Evolutionary conservation across 257 asterid genomes (phyloP).

Genomic region (Anisodus tanguticus): DNA sequence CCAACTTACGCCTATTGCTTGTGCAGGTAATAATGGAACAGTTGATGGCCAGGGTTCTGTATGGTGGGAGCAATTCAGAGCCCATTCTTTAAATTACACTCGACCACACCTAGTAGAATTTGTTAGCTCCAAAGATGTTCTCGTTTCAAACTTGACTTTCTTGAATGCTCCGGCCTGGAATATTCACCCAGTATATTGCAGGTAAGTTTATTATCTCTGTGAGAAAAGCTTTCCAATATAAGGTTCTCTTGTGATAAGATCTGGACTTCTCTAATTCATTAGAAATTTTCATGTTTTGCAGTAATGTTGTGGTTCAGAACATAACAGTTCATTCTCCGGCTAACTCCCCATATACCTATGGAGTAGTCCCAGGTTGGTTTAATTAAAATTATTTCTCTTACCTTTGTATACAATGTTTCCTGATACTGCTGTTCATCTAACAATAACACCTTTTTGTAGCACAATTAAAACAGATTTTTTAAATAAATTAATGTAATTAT

Average conservation of each 20-base stretch:
- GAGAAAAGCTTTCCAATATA: background rate
- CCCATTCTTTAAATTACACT: slow-evolving; percentile 65
- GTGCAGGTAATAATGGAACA: slow-evolving; percentile 76
- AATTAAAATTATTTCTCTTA: background rate
- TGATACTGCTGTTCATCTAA: background rate
- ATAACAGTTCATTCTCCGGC: slow-evolving; percentile 68
- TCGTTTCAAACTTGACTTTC: slow-evolving; percentile 75
- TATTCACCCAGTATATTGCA: slow-evolving; percentile 74
- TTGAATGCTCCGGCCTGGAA: slow-evolving; percentile 78
- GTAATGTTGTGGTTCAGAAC: slow-evolving; percentile 77
- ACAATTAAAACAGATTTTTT: background rate
- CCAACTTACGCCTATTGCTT: slow-evolving; percentile 21
- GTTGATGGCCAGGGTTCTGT: slow-evolving; percentile 81
- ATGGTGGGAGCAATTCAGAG: slow-evolving; percentile 68
- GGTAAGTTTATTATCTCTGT: slow-evolving; percentile 42
- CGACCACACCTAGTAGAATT: slow-evolving; percentile 78
- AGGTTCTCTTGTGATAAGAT: background rate
- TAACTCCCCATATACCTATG: slow-evolving; percentile 70
- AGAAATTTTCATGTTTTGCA: slow-evolving; percentile 43
- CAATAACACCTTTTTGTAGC: background rate
- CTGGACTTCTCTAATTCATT: slow-evolving; percentile 10
- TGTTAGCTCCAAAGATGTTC: slow-evolving; percentile 55
- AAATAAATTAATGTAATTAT: background rate
- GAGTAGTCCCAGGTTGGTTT: slow-evolving; percentile 74
- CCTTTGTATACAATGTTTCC: background rate